Conservation (phyloP, 805 yeast genomes). For the Ogataea pilisensis region DNA sequence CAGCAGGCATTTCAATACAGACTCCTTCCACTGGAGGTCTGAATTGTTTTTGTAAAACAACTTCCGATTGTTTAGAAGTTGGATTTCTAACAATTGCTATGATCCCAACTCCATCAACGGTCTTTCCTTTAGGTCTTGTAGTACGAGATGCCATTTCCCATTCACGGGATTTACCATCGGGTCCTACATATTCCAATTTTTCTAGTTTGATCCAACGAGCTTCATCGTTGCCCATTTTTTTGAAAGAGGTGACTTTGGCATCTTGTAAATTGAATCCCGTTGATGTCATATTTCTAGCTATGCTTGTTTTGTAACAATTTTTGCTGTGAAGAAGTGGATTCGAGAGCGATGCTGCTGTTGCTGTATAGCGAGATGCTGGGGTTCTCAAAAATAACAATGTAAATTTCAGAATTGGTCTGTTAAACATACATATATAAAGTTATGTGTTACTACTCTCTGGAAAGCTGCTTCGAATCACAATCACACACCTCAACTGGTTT, state of each 20-base stretch:
- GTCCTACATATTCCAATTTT: slow-evolving; percentile 67
- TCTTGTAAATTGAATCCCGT: slow-evolving; percentile 17
- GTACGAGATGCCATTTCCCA: slow-evolving; percentile 91
- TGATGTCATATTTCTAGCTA: slow-evolving; percentile 6
- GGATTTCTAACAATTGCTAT: slow-evolving; percentile 62
- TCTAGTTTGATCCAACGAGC: slow-evolving; percentile 68
- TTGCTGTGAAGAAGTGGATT: too few species aligned
- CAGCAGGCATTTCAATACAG: slow-evolving; percentile 94
- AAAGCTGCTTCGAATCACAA: too few species aligned
- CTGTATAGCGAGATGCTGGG: too few species aligned
- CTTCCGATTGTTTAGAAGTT: slow-evolving; percentile 28
- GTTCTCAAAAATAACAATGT: too few species aligned
- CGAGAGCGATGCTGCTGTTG: too few species aligned
- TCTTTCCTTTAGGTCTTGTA: slow-evolving; percentile 60
- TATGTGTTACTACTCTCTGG: too few species aligned
- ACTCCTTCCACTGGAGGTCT: slow-evolving; percentile 90
- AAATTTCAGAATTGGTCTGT: too few species aligned
- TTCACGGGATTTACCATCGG: slow-evolving; percentile 61
- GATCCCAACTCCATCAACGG: slow-evolving; percentile 88
- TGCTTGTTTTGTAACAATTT: too few species aligned
- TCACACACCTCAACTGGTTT: too few species aligned
- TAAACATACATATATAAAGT: too few species aligned
- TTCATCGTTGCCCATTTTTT: slow-evolving; percentile 34
- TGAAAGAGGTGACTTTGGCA: slow-evolving; percentile 28
- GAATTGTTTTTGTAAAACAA: slow-evolving; percentile 80